These are phyloP conservation scores for Macadamia tetraphylla DNA, from an alignment of 164 flowering plant genomes.

Conservation along the genomic window DNA sequence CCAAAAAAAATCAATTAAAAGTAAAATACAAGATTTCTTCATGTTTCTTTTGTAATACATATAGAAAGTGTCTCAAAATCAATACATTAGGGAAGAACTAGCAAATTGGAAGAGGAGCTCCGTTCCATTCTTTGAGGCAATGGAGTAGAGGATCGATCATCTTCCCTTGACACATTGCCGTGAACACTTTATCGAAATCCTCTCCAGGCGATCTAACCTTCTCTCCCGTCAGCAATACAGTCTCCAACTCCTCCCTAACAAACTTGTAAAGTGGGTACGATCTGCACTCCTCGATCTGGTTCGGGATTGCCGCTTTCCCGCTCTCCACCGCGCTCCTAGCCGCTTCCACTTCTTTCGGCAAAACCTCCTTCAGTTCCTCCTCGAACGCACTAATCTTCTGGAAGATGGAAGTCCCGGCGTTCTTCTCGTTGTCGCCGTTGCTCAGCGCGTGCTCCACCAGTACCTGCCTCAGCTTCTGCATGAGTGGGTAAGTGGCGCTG, in stretches of 20 bases:
- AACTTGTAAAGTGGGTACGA: slow-evolving; percentile 52
- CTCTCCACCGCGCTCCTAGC: slow-evolving; percentile 28
- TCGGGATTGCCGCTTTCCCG: slow-evolving; percentile 28
- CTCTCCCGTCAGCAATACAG: slow-evolving; percentile 44
- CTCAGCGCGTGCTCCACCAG: slow-evolving; percentile 48
- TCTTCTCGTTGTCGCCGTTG: slow-evolving; percentile 33
- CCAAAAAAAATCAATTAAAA: too few relatives aligned
- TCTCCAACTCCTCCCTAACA: slow-evolving; percentile 45
- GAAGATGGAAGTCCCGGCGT: slow-evolving; percentile 35
- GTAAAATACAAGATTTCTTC: too few relatives aligned
- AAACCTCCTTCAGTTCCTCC: slow-evolving; percentile 42
- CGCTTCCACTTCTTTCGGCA: slow-evolving; percentile 50
- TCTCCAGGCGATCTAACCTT: slow-evolving; percentile 46
- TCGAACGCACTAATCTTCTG: slow-evolving; percentile 45
- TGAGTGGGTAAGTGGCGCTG: slow-evolving; percentile 38
- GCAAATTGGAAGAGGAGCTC: slow-evolving; percentile 49
- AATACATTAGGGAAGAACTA: slow-evolving; percentile 4
- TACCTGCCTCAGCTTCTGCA: slow-evolving; percentile 57
- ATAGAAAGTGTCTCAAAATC: too few relatives aligned
- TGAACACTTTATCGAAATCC: slow-evolving; percentile 50
- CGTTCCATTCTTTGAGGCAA: slow-evolving; percentile 53
- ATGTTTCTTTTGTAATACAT: too few relatives aligned
- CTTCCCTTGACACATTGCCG: slow-evolving; percentile 45
- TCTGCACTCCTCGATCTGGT: slow-evolving; percentile 51
- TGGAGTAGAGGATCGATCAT: slow-evolving; percentile 49